These are phyloP conservation scores for Gilbertella persicaria DNA, from an alignment of 371 early-diverging fungal genomes.

Conservation along the genomic window DNA sequence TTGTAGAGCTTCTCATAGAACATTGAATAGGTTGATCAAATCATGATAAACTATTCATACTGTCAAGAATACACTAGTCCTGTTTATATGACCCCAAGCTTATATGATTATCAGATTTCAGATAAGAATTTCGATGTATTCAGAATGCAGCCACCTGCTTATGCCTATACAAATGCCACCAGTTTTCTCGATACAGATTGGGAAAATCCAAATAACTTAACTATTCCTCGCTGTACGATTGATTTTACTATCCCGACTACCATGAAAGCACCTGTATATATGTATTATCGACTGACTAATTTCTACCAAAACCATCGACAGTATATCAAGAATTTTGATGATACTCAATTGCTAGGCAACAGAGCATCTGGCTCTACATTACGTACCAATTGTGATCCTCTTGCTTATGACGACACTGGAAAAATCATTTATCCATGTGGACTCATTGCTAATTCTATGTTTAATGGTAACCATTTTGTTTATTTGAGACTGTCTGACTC, in stretches of 20 bases:
- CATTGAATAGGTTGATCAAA: conserved; percentile 62
- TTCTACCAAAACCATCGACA: conserved; percentile 99
- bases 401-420: conserved; percentile 34
- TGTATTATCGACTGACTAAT: conserved; percentile 95
- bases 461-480: conserved; percentile 64
- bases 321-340: conserved; percentile 91
- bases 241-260: conserved; percentile 70
- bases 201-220: conserved; percentile 43
- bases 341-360: conserved; percentile 80
- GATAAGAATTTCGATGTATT: conserved; percentile 6
- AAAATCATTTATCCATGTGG: conserved; percentile 92
- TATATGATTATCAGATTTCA: conserved; percentile 28
- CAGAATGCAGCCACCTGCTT: conserved; percentile 33
- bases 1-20: conserved; percentile 1
- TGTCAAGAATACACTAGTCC: conserved; percentile 59
- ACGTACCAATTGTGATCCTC: conserved; percentile 57
- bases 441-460: conserved; percentile 95
- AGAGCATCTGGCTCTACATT: conserved; percentile 11
- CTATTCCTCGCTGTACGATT: conserved; percentile 69
- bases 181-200: conserved; percentile 33
- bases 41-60: conserved; percentile 89
- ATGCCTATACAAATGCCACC: conserved; percentile 30
- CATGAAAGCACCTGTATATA: conserved; percentile 80
- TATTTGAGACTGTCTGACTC: too few relatives aligned
- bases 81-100: conserved; percentile 26